Percentiles rank a stretch among this genome's conserved stretches.
phyloP scores from a whole-genome alignment of 768 basidiomycete species.

The Exsudoporus frostii region DNA sequence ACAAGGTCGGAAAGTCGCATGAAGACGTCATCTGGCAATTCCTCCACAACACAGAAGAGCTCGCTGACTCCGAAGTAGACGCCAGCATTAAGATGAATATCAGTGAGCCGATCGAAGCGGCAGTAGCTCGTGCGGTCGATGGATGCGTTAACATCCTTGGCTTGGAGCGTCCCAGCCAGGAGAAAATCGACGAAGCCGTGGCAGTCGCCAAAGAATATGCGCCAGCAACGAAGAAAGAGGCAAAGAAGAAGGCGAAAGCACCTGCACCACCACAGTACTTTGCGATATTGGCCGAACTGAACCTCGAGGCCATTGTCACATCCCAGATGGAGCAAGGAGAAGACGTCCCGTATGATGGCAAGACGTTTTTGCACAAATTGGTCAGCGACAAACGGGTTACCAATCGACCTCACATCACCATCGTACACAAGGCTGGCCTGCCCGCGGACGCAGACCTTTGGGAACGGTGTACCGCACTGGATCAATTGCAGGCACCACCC shows the following conservation, averaged over 20 bases:
- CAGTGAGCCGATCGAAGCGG: constrained; percentile 49
- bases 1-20: constrained; percentile 50
- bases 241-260: constrained; percentile 6
- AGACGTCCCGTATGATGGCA: constrained; percentile 31
- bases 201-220: constrained; percentile 41
- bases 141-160: constrained; percentile 55
- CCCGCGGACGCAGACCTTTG: constrained; percentile 40
- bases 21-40: constrained; percentile 86
- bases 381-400: constrained; percentile 46
- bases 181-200: constrained; percentile 48
- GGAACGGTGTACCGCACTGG: constrained; percentile 30
- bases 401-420: constrained; percentile 75
- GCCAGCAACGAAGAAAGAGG: constrained; percentile 22
- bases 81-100: constrained; percentile 65
- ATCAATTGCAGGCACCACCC: constrained; percentile 37
- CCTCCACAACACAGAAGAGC: constrained; percentile 57
- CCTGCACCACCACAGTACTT: constrained; percentile 60
- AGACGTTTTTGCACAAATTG: constrained; percentile 49
- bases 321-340: constrained; percentile 34
- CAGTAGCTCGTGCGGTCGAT: constrained; percentile 57
- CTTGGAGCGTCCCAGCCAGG: constrained; percentile 49
- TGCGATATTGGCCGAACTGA: constrained; percentile 71
- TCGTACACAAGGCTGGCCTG: constrained; percentile 67
- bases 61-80: constrained; percentile 63
- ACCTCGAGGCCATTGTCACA: constrained; percentile 50